Evolutionary conservation across 2,329 filamentous ascomycete genomes (phyloP), one percentile per base, ranked within the genome.

Genomic region (Cercospora zeae-maydis): DNA sequence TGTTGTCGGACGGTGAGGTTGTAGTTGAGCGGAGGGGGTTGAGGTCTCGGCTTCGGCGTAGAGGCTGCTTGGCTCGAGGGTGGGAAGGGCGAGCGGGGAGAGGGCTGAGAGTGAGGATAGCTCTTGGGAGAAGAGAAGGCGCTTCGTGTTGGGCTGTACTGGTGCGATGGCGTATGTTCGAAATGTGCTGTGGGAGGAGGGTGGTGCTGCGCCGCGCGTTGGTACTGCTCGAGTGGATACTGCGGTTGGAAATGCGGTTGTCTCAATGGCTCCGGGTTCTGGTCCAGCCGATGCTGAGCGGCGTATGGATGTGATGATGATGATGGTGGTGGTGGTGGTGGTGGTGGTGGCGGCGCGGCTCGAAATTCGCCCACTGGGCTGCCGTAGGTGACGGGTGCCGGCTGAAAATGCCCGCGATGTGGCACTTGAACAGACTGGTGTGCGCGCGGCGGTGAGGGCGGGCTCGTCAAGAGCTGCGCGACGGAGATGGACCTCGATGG

Each of bases 1-100:
- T 93, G 90, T 75, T 95, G 91, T 55, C 91, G 87, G 65, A 93
- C 85, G 49, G 75, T 79, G 61, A 91, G 82, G 54, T 77, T 75
- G 69, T 81, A 82, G 59, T 77, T 66, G 39, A 74, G 62, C 31
- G 75, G 69, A 2, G 72, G 71, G 16, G 67, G 65, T 53, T 65
- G 62, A 45, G 47, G 61, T 33, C 58, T 59, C 30, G 67, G 55
- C 16, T 60, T 61, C 24, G 55, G 52, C 24, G 63, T 33, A 39
- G 16, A 21, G 19, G 27, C 49, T 33, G 31, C 21, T 16, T 58
- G 55, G 36, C 31, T 63, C 16, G 62, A 49, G 10, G 66, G 66
- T 8, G 58, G 58, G 11, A 67, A 36, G 21, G 68, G 66, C 6
- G 68, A 66, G 14, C 65, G 65, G 9, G 70, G 70, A 51, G 76